Percentiles rank a stretch among this genome's conserved stretches.
Conservation (phyloP, 257 asterid genomes). For the Plantago elongata region DNA sequence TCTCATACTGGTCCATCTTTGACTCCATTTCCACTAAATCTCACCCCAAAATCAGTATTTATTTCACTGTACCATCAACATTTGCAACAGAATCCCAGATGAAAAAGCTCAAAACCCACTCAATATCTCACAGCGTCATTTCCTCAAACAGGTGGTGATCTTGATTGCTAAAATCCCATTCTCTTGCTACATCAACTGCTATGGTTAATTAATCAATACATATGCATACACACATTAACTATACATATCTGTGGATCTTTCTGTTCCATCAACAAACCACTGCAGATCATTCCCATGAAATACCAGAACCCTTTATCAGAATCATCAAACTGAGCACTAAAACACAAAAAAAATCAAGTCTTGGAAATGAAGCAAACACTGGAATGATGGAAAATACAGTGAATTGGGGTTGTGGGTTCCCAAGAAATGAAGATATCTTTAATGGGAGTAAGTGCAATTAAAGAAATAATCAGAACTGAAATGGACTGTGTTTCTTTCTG, state of each 20-base stretch:
- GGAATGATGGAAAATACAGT: conserved; percentile 14
- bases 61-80: conserved; percentile 10
- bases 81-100: neutral
- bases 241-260: conserved; percentile 29
- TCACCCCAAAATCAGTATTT: conserved; percentile 19
- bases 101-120: conserved; percentile 2
- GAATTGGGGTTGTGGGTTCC: conserved; percentile 13
- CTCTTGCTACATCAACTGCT: conserved; percentile 22
- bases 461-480: conserved; percentile 16
- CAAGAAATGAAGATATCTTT: conserved; percentile 19
- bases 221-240: conserved; percentile 6
- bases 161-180: conserved; percentile 8
- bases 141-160: conserved; percentile 9
- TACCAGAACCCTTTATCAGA: conserved; percentile 16
- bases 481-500: conserved; percentile 1
- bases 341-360: conserved; percentile 1
- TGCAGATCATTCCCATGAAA: conserved; percentile 28
- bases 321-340: conserved; percentile 12
- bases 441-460: conserved; percentile 10
- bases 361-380: conserved; percentile 22
- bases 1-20: conserved; percentile 95
- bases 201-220: neutral
- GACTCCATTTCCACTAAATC: conserved; percentile 61
- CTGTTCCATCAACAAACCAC: conserved; percentile 11
- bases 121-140: conserved; percentile 19